Base-by-base conservation (phyloP, 352 stramenopile species). In the Phytophthora brassicae region DNA sequence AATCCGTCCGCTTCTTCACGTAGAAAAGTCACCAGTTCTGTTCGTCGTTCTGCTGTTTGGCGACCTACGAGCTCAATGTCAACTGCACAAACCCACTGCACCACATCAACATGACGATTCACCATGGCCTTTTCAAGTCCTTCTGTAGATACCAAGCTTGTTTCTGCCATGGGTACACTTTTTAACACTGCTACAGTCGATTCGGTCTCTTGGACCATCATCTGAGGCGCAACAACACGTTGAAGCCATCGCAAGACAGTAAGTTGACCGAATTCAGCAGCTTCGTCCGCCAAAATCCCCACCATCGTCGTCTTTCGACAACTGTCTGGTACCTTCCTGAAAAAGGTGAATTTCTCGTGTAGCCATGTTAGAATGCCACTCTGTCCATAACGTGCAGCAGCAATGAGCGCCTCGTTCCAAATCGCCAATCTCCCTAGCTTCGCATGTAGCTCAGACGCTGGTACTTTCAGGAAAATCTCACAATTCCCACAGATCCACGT, bases 401-500 rank as follows among this genome's bases (percentile, higher is more conserved):
- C 67, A 42, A 75, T 26, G 5, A 75, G 14, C 6, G 52, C 56
- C 22, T 72, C 63, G 2, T 69, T 71, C 67, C 67, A 75, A 24
- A 71, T 68, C 19, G 62, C 35, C 1, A 72, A 42, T 47, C 61
- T 39, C 28, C 67, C 56, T 24, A 75, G 31, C 35, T 71, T 71
- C 17, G 63, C 56, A 28, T 65, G 67, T 9, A 75, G 48, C 35
- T 69, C 57, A 0, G 57, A 46, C 11, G 67, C 67, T 8, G 62
- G 62, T 3, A 75, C 54, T 2, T 69, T 68, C 6, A 75, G 22
- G 31, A 75, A 71, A 8, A 75, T 72, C 57, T 72, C 62, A 28
- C 62, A 72, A 38, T 71, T 75, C 4, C 56, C 67, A 38, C 62
- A 75, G 35, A 81, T 71, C 69, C 72, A 81, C 14, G 54, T 66